Conservation (phyloP, 2,329 filamentous ascomycete species). For the Onygenales sp. region DNA sequence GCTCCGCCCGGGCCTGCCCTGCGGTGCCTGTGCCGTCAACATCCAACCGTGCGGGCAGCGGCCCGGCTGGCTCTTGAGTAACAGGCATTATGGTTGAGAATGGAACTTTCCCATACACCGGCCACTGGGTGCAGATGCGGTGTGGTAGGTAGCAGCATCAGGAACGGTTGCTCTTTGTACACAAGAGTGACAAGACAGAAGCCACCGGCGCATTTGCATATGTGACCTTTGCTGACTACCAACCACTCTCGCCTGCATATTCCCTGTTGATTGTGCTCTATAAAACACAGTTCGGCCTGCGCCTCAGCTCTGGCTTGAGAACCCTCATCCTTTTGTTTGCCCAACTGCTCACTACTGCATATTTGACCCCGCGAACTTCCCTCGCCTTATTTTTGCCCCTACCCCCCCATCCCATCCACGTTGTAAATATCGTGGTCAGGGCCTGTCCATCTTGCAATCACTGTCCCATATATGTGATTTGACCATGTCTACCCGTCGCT, state of each 20-base stretch:
- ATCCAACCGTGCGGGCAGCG: not conserved
- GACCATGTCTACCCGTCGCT: slow-evolving; percentile 29
- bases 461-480: not conserved
- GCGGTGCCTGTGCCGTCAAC: not conserved
- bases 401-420: slow-evolving; percentile 13
- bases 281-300: slow-evolving; percentile 5
- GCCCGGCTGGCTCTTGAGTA: not conserved
- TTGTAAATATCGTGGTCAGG: not conserved
- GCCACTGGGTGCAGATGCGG: not conserved
- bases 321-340: not conserved
- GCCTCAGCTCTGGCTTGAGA: not conserved
- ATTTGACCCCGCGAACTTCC: not conserved
- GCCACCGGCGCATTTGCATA: slow-evolving; percentile 1
- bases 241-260: not conserved
- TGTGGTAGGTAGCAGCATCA: slow-evolving; percentile 5
- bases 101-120: not conserved
- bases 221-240: slow-evolving; percentile 1
- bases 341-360: not conserved
- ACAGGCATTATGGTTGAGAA: not conserved
- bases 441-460: slow-evolving; percentile 6
- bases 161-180: slow-evolving; percentile 8
- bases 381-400: slow-evolving; percentile 41
- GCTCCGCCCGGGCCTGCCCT: not conserved
- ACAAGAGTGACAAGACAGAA: not conserved
- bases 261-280: slow-evolving; percentile 2